Evolutionary conservation across 768 basidiomycete species (phyloP).

Genomic region (Rhizopogon rudus): DNA sequence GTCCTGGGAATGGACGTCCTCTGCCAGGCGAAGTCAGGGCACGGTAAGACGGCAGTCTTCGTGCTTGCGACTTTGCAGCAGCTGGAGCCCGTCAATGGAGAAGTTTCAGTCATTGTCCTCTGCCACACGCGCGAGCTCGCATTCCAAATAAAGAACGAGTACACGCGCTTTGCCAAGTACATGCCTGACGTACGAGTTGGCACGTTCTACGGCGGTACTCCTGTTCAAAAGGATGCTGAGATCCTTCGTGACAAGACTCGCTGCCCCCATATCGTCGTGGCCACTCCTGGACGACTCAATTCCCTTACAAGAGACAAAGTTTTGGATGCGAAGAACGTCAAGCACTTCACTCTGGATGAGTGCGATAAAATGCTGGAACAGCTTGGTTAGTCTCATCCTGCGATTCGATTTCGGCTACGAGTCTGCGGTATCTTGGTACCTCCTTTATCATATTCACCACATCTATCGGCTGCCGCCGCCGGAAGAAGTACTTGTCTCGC

Average conservation of each 20-base stretch:
- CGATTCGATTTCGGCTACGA: slow-evolving; percentile 66
- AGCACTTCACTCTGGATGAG: slow-evolving; percentile 99
- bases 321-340: slow-evolving; percentile 92
- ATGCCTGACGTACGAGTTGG: slow-evolving; percentile 98
- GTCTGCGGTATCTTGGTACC: slow-evolving; percentile 31
- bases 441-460: slow-evolving; percentile 46
- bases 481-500: slow-evolving; percentile 31
- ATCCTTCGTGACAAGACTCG: slow-evolving; percentile 91
- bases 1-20: slow-evolving; percentile 99
- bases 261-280: slow-evolving; percentile 99
- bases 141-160: slow-evolving; percentile 99
- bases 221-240: slow-evolving; percentile 91
- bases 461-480: slow-evolving; percentile 28
- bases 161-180: slow-evolving; percentile 98
- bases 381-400: slow-evolving; percentile 89
- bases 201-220: slow-evolving; percentile 97
- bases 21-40: slow-evolving; percentile 98
- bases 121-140: slow-evolving; percentile 99
- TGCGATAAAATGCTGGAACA: slow-evolving; percentile 99
- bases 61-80: slow-evolving; percentile 97
- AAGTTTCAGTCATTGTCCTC: slow-evolving; percentile 95
- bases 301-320: slow-evolving; percentile 94
- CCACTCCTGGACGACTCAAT: slow-evolving; percentile 95
- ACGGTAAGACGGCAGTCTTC: slow-evolving; percentile 98
- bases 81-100: slow-evolving; percentile 96